Conservation (phyloP, 345 rosid species). For the Aegle marmelos region DNA sequence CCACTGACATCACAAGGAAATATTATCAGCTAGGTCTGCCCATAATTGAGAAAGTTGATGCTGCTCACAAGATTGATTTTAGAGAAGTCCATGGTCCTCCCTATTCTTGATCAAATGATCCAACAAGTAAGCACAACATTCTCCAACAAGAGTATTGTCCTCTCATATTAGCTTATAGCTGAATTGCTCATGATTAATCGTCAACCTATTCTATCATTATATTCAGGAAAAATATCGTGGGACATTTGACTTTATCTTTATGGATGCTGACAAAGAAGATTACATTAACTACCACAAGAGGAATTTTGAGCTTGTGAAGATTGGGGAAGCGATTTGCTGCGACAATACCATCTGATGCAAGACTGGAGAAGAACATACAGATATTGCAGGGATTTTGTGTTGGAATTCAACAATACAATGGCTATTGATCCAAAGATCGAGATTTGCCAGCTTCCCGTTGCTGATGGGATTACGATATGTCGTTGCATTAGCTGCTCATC, state of each 20-base stretch:
- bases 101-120: conserved; percentile 69
- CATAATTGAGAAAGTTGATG: conserved; percentile 79
- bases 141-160: too few relatives aligned
- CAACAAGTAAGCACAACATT: conserved; percentile 45
- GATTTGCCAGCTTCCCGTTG: conserved; percentile 88
- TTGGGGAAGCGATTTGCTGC: conserved; percentile 55
- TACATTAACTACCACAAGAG: conserved; percentile 30
- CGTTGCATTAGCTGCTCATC: conserved; percentile 36
- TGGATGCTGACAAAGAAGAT: conserved; percentile 45
- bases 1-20: conserved; percentile 80
- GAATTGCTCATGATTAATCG: too few relatives aligned
- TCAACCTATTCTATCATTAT: too few relatives aligned
- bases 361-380: conserved; percentile 65
- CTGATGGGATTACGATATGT: conserved; percentile 93
- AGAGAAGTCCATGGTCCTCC: conserved; percentile 85
- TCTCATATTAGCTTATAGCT: too few relatives aligned
- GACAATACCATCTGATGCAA: conserved; percentile 90
- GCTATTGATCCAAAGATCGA: conserved; percentile 95
- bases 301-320: conserved; percentile 37
- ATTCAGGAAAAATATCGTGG: conserved; percentile 13
- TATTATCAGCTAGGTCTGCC: conserved; percentile 81
- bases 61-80: conserved; percentile 90
- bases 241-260: conserved; percentile 37
- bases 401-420: conserved; percentile 88
- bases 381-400: conserved; percentile 74